A percentile compares a stretch with the other conserved stretches of the same genome.
These are phyloP conservation scores for Rubus parviflorus DNA, from an alignment of 306 rosid genomes.

Conservation along the genomic window DNA sequence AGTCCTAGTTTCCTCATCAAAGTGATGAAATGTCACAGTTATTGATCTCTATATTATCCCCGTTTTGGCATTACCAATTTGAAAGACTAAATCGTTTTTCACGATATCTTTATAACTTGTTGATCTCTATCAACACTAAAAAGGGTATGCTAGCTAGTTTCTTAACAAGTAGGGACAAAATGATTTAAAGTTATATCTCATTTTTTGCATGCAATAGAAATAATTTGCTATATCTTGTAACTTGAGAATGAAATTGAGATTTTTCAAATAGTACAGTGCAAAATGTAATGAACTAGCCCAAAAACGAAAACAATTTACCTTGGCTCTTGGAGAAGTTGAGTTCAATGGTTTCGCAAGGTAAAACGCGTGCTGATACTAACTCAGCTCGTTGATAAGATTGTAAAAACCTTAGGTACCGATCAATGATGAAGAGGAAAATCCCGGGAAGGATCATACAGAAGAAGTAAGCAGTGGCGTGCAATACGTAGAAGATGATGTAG, in stretches of 20 bases:
- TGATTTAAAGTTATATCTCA: not conserved
- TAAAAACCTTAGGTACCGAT: constrained; percentile 57
- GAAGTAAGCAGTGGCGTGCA: constrained; percentile 57
- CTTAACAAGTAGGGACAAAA: not conserved
- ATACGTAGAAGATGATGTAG: constrained; percentile 53
- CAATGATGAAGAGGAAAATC: constrained; percentile 64
- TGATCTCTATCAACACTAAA: too few species aligned
- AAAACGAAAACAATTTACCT: constrained; percentile 25
- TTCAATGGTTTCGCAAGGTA: constrained; percentile 51
- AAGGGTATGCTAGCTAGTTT: not conserved
- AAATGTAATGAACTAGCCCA: not conserved
- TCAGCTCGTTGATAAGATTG: constrained; percentile 48
- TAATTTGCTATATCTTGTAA: not conserved
- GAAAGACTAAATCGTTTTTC: too few species aligned
- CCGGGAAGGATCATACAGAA: constrained; percentile 62
- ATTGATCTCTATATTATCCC: too few species aligned
- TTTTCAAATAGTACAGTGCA: not conserved
- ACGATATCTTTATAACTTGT: too few species aligned
- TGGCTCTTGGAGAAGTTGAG: constrained; percentile 59
- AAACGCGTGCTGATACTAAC: constrained; percentile 54
- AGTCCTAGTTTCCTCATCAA: too few species aligned
- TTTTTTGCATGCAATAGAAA: not conserved
- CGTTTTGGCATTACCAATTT: too few species aligned
- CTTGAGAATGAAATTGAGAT: not conserved
- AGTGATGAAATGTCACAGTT: too few species aligned